These are phyloP conservation scores for Salix exigua DNA, from an alignment of 345 rosid species.

Conservation along the genomic window DNA sequence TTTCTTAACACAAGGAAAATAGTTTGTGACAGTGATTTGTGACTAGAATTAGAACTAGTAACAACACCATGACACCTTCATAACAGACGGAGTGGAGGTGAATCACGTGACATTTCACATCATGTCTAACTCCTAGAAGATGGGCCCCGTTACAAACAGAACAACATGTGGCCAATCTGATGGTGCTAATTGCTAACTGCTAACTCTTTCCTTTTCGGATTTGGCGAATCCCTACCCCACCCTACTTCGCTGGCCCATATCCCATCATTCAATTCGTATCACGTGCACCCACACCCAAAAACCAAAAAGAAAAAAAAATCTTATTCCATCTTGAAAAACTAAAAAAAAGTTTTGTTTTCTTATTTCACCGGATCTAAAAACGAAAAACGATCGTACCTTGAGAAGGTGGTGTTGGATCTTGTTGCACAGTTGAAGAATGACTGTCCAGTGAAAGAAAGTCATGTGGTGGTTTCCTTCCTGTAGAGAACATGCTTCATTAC, in stretches of 20 bases:
- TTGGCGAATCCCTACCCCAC: conserved; percentile 36
- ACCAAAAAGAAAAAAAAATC: not conserved
- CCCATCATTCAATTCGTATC: conserved; percentile 31
- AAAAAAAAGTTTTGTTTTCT: not conserved
- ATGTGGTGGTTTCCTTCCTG: conserved; percentile 86
- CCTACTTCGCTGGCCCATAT: conserved; percentile 34
- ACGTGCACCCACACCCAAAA: conserved; percentile 49
- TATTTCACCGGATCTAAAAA: conserved; percentile 14
- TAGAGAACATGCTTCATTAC: conserved; percentile 33
- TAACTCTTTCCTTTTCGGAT: conserved; percentile 28
- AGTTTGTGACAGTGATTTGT: not conserved
- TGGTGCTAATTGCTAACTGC: conserved; percentile 24
- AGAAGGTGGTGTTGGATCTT: conserved; percentile 71
- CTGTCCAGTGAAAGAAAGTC: conserved; percentile 89
- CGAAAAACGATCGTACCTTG: conserved; percentile 49
- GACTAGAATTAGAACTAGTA: not conserved
- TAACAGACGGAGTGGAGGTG: not conserved
- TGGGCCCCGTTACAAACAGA: conserved; percentile 26
- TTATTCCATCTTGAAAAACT: not conserved
- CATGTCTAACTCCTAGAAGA: conserved; percentile 1
- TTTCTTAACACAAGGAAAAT: not conserved
- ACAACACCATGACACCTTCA: not conserved
- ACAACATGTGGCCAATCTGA: conserved; percentile 12
- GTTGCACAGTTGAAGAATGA: conserved; percentile 68
- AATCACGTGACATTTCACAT: conserved; percentile 33